Evolutionary conservation across 495 filamentous ascomycete genomes (phyloP).

Genomic region (Penicillium steckii): DNA sequence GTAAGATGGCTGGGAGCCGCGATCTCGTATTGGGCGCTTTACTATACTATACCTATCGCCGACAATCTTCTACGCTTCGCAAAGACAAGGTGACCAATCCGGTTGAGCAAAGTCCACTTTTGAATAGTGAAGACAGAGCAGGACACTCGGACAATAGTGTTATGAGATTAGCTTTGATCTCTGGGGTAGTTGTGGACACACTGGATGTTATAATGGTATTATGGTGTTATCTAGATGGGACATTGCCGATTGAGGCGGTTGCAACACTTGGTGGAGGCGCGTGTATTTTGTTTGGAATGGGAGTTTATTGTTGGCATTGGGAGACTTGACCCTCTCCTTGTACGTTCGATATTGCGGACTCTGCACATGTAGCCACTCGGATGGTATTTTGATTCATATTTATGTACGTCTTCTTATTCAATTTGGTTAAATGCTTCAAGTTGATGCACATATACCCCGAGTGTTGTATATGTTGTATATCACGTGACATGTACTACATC

Average conservation of each 20-base stretch:
- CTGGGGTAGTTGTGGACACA: neutral
- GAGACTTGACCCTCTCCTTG: too few relatives aligned
- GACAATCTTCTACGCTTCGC: neutral
- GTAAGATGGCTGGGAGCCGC: neutral
- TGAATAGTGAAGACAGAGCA: neutral
- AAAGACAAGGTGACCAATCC: neutral
- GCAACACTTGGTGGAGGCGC: neutral
- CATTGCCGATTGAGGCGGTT: neutral
- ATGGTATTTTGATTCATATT: too few relatives aligned
- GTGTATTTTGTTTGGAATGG: neutral
- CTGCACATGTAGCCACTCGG: too few relatives aligned
- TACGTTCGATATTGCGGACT: too few relatives aligned
- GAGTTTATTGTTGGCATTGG: neutral
- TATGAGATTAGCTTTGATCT: neutral
- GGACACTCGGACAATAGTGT: neutral
- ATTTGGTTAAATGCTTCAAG: too few relatives aligned
- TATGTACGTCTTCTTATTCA: too few relatives aligned
- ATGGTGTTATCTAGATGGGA: neutral
- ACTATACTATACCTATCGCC: neutral
- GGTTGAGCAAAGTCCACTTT: neutral
- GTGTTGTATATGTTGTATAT: too few relatives aligned
- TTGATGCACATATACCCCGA: too few relatives aligned
- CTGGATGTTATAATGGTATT: neutral
- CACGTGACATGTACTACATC: too few relatives aligned
- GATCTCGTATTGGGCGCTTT: neutral